phyloP scores from a whole-genome alignment of 306 rosid species.

The Vigna hirtella region DNA sequence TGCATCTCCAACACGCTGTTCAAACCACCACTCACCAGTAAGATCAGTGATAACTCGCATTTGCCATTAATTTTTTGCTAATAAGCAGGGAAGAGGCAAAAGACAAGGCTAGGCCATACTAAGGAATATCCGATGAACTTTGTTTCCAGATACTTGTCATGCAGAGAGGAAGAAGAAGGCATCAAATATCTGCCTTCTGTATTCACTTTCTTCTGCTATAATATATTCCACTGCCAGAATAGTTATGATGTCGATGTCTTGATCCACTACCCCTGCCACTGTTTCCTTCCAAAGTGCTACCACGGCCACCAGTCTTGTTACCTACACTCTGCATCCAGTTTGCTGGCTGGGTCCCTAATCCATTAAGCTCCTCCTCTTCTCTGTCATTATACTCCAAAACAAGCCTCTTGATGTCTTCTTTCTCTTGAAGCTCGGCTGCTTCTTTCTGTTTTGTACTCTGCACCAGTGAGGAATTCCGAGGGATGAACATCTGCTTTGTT shows the following conservation, averaged over 20 bases:
- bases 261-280: constrained; percentile 74
- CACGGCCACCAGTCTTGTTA: constrained; percentile 64
- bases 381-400: constrained; percentile 96
- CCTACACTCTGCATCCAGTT: constrained; percentile 78
- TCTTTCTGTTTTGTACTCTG: constrained; percentile 99
- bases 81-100: constrained; percentile 8
- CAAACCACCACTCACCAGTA: constrained; percentile 31
- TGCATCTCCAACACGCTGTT: constrained; percentile 38
- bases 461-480: constrained; percentile 85
- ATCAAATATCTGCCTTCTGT: constrained; percentile 33
- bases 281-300: constrained; percentile 69
- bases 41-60: constrained; percentile 26
- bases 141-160: constrained; percentile 36
- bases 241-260: constrained; percentile 76
- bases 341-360: constrained; percentile 76
- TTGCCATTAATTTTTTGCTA: background rate
- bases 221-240: constrained; percentile 67
- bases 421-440: constrained; percentile 99
- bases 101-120: constrained; percentile 22
- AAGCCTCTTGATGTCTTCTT: constrained; percentile 95
- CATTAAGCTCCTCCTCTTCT: constrained; percentile 97
- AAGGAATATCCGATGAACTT: constrained; percentile 19
- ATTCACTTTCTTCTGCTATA: constrained; percentile 76
- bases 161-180: constrained; percentile 34
- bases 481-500: constrained; percentile 93